Conservation (phyloP, 352 stramenopile species). For the Phytophthora citrophthora region DNA sequence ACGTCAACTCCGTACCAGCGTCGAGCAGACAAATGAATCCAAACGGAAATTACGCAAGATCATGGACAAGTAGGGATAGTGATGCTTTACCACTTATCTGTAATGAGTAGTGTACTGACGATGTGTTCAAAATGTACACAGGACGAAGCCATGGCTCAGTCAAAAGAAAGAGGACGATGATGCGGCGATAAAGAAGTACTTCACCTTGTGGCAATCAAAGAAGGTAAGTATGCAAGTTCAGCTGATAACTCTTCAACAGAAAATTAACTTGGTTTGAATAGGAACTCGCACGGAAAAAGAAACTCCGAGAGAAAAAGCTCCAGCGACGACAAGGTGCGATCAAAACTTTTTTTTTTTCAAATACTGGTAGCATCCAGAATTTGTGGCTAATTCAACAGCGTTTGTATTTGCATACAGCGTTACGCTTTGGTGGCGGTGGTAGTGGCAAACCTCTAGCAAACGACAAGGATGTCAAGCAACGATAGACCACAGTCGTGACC, state of each 20-base stretch:
- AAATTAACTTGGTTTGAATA: conserved; percentile 10
- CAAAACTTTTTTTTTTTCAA: background rate
- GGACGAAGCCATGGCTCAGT: conserved; percentile 71
- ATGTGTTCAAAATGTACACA: conserved; percentile 19
- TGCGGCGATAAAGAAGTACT: conserved; percentile 59
- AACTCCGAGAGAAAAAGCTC: conserved; percentile 76
- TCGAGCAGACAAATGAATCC: conserved; percentile 62
- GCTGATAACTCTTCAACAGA: background rate
- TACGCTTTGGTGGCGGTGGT: conserved; percentile 28
- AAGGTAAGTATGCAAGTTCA: conserved; percentile 43
- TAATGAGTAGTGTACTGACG: background rate
- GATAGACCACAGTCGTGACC: conserved; percentile 34
- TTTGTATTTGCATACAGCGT: conserved; percentile 18
- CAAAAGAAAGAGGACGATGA: conserved; percentile 53
- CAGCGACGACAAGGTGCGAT: conserved; percentile 62
- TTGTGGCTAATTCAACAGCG: background rate
- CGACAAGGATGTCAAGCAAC: conserved; percentile 30
- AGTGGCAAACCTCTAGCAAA: conserved; percentile 32
- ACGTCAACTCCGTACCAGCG: conserved; percentile 41
- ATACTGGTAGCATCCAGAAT: too few relatives aligned
- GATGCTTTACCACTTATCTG: background rate
- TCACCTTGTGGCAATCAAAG: conserved; percentile 67
- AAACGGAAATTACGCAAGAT: conserved; percentile 63
- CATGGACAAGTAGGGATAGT: conserved; percentile 51
- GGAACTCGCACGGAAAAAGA: conserved; percentile 76